Evolutionary conservation across 1,139 yeast species (phyloP).

Genomic region (Candida tetrigidarum): DNA sequence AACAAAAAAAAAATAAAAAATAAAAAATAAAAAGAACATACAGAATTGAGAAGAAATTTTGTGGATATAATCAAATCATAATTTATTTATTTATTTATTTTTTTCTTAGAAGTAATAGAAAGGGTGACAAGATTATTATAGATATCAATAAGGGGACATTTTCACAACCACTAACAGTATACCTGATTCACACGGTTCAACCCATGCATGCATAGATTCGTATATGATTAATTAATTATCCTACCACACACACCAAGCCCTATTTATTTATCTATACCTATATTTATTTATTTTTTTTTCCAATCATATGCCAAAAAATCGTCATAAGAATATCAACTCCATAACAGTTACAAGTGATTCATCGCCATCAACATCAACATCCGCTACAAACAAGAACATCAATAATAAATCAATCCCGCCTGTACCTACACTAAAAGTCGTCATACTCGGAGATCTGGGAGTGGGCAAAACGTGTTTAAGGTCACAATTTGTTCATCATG

Average conservation of each 20-base stretch:
- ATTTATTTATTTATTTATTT: background rate
- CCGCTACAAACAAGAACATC: background rate
- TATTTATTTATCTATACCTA: background rate
- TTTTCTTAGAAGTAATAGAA: background rate
- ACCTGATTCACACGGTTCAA: too few relatives aligned
- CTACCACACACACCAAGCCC: background rate
- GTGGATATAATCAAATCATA: background rate
- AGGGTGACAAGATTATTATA: background rate
- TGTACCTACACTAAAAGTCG: conserved; percentile 48
- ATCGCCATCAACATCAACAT: background rate
- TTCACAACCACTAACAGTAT: too few relatives aligned
- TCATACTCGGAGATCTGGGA: conserved; percentile 62
- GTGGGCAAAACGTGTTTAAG: conserved; percentile 67
- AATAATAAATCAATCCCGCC: conserved; percentile 2
- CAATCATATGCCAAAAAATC: background rate
- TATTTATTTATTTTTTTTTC: background rate
- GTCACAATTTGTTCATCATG: conserved; percentile 60
- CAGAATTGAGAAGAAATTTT: background rate
- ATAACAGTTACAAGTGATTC: background rate
- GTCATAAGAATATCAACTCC: background rate
- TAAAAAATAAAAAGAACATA: background rate
- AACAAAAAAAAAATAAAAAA: background rate
- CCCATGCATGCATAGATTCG: background rate
- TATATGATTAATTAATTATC: background rate
- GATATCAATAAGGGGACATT: too few relatives aligned